Evolutionary conservation across 73 alveolate genomes (phyloP).

Genomic region (Uronychia setigera): DNA sequence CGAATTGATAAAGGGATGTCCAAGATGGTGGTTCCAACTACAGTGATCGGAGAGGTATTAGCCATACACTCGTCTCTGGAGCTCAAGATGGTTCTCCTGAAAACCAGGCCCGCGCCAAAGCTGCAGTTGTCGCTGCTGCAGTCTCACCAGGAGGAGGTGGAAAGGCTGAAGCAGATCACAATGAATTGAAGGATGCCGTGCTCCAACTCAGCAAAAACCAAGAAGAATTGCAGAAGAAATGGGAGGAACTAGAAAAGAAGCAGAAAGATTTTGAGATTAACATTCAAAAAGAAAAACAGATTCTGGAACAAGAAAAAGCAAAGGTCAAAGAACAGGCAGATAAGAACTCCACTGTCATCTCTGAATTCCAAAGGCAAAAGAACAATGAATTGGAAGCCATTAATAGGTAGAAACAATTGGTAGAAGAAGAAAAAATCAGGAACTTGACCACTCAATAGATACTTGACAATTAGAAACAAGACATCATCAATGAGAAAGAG

Average conservation of each 20-base stretch:
- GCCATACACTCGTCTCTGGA: no score
- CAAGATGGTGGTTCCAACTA: no score
- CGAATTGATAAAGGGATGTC: neutral
- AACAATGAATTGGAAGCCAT: neutral
- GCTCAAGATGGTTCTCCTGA: neutral
- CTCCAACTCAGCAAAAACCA: conserved; percentile 12
- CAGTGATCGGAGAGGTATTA: no score
- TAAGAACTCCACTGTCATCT: neutral
- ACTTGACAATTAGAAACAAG: neutral
- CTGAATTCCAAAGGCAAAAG: conserved; percentile 3
- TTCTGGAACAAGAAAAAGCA: neutral
- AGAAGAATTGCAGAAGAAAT: conserved; percentile 24
- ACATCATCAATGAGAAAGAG: neutral
- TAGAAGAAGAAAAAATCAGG: neutral
- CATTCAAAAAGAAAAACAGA: conserved; percentile 13
- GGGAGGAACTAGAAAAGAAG: conserved; percentile 40
- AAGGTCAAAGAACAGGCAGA: conserved; percentile 13
- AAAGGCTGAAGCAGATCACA: conserved; percentile 11
- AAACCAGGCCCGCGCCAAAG: neutral
- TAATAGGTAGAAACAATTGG: neutral
- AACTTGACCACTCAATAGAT: neutral
- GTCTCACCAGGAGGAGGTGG: conserved; percentile 30
- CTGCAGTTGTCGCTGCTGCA: conserved; percentile 14
- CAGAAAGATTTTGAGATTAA: conserved; percentile 28
- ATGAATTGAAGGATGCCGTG: conserved; percentile 23